Conservation (phyloP, 129 eudicot genomes). For the Deinandra increscens region DNA sequence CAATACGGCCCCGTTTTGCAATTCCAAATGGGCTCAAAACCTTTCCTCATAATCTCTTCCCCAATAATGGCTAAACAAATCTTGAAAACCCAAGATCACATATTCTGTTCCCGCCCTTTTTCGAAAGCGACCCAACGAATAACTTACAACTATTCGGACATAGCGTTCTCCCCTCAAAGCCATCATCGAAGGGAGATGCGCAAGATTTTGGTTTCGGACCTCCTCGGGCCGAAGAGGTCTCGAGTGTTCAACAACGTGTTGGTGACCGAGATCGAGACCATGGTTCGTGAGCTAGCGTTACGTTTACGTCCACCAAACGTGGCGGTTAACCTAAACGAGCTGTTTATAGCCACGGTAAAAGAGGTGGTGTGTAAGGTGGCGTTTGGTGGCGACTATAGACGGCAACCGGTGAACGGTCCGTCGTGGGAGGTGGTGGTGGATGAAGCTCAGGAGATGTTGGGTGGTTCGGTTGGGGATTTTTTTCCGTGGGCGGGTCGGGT, state of each 20-base stretch:
- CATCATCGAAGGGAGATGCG: constrained; percentile 37
- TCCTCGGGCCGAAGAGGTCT: constrained; percentile 1
- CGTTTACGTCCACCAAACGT: not conserved
- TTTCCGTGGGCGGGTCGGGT: not conserved
- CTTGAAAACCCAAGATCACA: constrained; percentile 15
- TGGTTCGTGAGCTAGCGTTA: not conserved
- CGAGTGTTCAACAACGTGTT: not conserved
- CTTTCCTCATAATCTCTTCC: constrained; percentile 3
- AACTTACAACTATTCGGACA: not conserved
- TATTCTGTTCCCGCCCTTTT: not conserved
- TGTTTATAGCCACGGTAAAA: not conserved
- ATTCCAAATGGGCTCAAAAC: constrained; percentile 5
- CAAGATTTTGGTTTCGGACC: constrained; percentile 19
- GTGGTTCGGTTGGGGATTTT: constrained; percentile 3
- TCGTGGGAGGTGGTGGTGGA: constrained; percentile 10
- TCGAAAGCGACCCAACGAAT: not conserved
- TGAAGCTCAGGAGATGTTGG: not conserved
- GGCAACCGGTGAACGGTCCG: not conserved
- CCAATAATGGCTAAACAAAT: constrained; percentile 13
- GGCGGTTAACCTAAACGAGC: not conserved
- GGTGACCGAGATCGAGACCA: not conserved
- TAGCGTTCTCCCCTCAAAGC: constrained; percentile 37
- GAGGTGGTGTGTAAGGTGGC: constrained; percentile 5
- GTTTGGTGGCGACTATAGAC: not conserved
- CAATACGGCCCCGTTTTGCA: constrained; percentile 7